phyloP scores from a whole-genome alignment of 371 early-diverging fungal species.

The Actinomortierella wolfii region DNA sequence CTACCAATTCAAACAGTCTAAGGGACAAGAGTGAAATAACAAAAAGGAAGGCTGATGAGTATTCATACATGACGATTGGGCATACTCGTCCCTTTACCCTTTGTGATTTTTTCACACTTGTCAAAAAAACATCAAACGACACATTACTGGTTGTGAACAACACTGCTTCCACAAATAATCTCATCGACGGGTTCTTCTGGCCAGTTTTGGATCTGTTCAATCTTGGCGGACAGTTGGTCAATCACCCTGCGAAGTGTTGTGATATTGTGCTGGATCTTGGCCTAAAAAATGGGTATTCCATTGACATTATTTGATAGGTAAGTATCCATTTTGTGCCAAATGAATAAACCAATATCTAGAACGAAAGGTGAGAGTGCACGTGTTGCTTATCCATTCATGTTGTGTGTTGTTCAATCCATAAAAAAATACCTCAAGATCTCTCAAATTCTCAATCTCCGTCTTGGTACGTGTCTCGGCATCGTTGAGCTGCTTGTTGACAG shows the following conservation, averaged over 20 bases:
- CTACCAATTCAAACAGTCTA: conserved; percentile 83
- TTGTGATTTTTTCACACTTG: background rate
- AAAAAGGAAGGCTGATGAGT: background rate
- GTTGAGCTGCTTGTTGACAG: conserved; percentile 63
- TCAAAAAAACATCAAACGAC: background rate
- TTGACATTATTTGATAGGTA: background rate
- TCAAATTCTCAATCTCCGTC: conserved; percentile 59
- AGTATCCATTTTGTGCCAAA: background rate
- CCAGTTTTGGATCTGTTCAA: conserved; percentile 55
- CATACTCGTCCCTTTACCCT: too few species aligned
- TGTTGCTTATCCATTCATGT: background rate
- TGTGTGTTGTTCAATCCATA: too few species aligned
- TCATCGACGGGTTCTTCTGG: conserved; percentile 74
- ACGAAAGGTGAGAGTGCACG: background rate
- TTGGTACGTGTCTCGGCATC: conserved; percentile 74
- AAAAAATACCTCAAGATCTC: conserved; percentile 54
- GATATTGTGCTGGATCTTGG: conserved; percentile 32
- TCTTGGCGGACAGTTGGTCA: conserved; percentile 38
- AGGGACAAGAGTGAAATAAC: background rate
- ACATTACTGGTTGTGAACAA: conserved; percentile 80
- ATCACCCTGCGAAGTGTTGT: conserved; percentile 21
- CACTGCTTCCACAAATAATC: conserved; percentile 67
- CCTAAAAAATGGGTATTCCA: background rate
- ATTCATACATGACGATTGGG: too few species aligned
- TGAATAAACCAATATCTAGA: background rate